A percentile compares a stretch with the other conserved stretches of the same genome.
phyloP scores from a whole-genome alignment of 2,329 filamentous ascomycete genomes.

The Verticillium dahliae region DNA sequence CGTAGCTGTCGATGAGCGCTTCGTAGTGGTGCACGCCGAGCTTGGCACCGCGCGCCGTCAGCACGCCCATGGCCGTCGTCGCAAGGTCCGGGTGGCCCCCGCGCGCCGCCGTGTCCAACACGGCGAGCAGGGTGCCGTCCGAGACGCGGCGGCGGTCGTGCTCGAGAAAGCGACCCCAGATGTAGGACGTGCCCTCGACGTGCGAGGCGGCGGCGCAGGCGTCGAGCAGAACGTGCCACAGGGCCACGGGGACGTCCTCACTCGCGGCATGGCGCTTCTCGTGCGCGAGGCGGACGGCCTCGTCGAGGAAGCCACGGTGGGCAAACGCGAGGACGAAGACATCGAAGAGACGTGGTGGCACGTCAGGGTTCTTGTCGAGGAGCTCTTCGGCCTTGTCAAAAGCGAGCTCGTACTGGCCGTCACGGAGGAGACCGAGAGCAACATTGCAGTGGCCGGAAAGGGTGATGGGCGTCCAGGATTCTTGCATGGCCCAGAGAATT shows the following conservation, averaged over 20 bases:
- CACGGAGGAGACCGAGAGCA: conserved; percentile 68
- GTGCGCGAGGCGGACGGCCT: conserved; percentile 63
- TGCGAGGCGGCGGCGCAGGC: conserved; percentile 59
- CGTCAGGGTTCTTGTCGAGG: conserved; percentile 39
- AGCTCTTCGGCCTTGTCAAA: conserved; percentile 64
- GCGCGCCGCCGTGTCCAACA: conserved; percentile 66
- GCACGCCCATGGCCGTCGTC: conserved; percentile 61
- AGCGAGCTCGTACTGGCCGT: conserved; percentile 77
- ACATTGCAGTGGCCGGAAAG: conserved; percentile 60
- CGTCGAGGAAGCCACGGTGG: conserved; percentile 67
- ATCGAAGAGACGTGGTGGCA: conserved; percentile 72
- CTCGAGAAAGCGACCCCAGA: conserved; percentile 54
- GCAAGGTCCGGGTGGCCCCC: conserved; percentile 63
- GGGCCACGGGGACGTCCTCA: conserved; percentile 27
- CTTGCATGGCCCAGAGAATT: conserved; percentile 67
- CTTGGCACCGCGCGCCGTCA: conserved; percentile 50
- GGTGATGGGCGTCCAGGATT: conserved; percentile 61
- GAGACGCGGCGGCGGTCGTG: conserved; percentile 53
- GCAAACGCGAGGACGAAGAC: conserved; percentile 69
- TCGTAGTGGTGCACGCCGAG: conserved; percentile 71
- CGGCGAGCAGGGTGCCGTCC: conserved; percentile 58
- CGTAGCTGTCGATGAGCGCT: conserved; percentile 66
- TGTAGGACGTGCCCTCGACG: conserved; percentile 56
- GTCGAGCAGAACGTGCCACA: conserved; percentile 72
- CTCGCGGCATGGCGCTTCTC: conserved; percentile 36